These are phyloP conservation scores for Oryza meridionalis DNA, from an alignment of 176 grass and related monocot species.

Conservation along the genomic window DNA sequence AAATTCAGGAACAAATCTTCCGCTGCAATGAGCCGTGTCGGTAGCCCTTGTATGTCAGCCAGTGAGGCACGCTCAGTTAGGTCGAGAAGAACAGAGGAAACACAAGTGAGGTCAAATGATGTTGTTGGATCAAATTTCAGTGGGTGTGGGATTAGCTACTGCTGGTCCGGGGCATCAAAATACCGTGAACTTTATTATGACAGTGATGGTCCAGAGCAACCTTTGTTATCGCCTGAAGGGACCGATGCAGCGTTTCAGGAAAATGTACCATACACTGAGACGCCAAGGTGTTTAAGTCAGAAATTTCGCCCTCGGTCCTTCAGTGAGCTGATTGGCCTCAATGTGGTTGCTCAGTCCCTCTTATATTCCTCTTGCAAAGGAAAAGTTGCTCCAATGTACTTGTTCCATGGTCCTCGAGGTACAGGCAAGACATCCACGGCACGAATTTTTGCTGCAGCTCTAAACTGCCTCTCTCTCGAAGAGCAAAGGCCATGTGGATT, in stretches of 20 bases:
- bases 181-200: slow-evolving; percentile 77
- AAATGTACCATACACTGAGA: slow-evolving; percentile 63
- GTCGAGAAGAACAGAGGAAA: slow-evolving; percentile 71
- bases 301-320: slow-evolving; percentile 91
- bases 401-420: slow-evolving; percentile 90
- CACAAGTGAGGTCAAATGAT: slow-evolving; percentile 80
- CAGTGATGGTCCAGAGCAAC: slow-evolving; percentile 84
- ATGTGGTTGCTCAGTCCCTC: slow-evolving; percentile 86
- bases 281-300: slow-evolving; percentile 87
- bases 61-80: slow-evolving; percentile 66
- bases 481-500: slow-evolving; percentile 93
- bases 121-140: slow-evolving; percentile 88
- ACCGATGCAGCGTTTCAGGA: slow-evolving; percentile 59
- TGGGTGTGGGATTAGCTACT: slow-evolving; percentile 96
- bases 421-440: slow-evolving; percentile 91
- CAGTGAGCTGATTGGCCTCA: slow-evolving; percentile 86
- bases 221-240: slow-evolving; percentile 69
- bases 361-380: slow-evolving; percentile 83
- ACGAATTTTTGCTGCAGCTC: slow-evolving; percentile 85
- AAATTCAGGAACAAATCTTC: slow-evolving; percentile 66
- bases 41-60: slow-evolving; percentile 77
- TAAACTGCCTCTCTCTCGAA: slow-evolving; percentile 86
- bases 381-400: slow-evolving; percentile 92
- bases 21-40: slow-evolving; percentile 60
- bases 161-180: slow-evolving; percentile 93